Conservation (phyloP, 805 yeast genomes). For the Metschnikowia rubicola region DNA sequence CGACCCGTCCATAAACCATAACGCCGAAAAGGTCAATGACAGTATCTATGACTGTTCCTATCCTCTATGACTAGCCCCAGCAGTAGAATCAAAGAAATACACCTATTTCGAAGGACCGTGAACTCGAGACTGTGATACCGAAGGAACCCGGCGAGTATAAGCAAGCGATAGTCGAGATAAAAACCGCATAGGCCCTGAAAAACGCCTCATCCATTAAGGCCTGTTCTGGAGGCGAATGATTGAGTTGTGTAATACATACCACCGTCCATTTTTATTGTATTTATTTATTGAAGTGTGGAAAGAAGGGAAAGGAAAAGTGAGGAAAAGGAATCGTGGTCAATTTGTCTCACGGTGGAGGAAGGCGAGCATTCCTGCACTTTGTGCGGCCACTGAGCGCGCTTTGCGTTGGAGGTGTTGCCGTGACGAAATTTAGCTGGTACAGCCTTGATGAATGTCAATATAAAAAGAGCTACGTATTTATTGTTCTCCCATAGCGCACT, state of each 20-base stretch:
- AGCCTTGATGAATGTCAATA: neutral
- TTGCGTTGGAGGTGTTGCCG: constrained; percentile 4
- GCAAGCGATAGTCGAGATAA: no score
- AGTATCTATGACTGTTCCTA: no score
- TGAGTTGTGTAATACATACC: constrained; percentile 40
- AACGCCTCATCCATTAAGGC: no score
- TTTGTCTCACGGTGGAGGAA: constrained; percentile 17
- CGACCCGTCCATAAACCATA: no score
- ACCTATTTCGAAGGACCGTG: no score
- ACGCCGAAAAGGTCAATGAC: no score
- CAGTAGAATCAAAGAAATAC: no score
- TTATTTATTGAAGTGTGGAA: constrained; percentile 18
- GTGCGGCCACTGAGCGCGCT: constrained; percentile 10
- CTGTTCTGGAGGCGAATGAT: neutral
- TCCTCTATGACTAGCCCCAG: no score
- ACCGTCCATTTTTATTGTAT: constrained; percentile 48
- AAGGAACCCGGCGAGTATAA: no score
- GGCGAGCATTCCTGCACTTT: constrained; percentile 16
- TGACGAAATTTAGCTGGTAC: neutral
- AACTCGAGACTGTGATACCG: no score
- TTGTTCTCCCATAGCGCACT: neutral
- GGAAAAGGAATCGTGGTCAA: constrained; percentile 21
- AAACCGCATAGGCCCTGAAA: no score
- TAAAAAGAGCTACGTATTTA: neutral
- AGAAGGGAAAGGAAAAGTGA: constrained; percentile 21